A percentile compares a stretch with the other conserved stretches of the same genome.
These are phyloP conservation scores for Saccharomycopsis crataegensis DNA, from an alignment of 1,139 yeast genomes.

Conservation along the genomic window DNA sequence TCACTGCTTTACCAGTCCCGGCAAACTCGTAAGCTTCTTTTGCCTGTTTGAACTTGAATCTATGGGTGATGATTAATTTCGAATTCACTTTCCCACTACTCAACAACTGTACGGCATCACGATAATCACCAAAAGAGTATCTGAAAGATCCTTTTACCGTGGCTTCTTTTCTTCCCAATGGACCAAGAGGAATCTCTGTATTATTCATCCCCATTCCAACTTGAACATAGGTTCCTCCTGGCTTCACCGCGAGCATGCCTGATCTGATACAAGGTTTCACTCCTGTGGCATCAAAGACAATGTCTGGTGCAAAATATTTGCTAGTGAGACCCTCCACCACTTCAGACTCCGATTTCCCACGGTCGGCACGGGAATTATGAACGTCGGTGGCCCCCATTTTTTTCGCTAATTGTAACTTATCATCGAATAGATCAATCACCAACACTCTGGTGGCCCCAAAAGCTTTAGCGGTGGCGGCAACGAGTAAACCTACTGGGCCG, in stretches of 20 bases:
- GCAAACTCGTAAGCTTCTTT: constrained; percentile 70
- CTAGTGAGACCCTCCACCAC: constrained; percentile 32
- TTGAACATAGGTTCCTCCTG: constrained; percentile 65
- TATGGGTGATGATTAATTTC: constrained; percentile 70
- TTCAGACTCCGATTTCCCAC: constrained; percentile 26
- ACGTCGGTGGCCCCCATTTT: constrained; percentile 53
- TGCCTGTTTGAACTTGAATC: constrained; percentile 68
- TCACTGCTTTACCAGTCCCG: constrained; percentile 45
- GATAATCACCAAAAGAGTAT: constrained; percentile 73
- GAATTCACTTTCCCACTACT: constrained; percentile 57
- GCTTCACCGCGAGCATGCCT: constrained; percentile 49
- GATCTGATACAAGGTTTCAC: constrained; percentile 61
- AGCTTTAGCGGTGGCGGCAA: constrained; percentile 72
- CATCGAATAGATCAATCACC: constrained; percentile 57
- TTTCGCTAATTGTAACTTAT: constrained; percentile 52
- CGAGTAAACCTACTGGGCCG: constrained; percentile 84
- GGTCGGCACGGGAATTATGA: constrained; percentile 39
- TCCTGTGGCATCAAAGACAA: constrained; percentile 71
- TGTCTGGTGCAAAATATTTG: constrained; percentile 43
- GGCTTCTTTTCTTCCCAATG: constrained; percentile 62
- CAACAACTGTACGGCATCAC: constrained; percentile 61
- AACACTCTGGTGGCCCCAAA: constrained; percentile 72
- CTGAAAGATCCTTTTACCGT: constrained; percentile 72
- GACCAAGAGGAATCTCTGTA: constrained; percentile 66
- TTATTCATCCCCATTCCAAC: constrained; percentile 71